Conservation (phyloP, 805 yeast species). For the Kazachstania bromeliacearum region DNA sequence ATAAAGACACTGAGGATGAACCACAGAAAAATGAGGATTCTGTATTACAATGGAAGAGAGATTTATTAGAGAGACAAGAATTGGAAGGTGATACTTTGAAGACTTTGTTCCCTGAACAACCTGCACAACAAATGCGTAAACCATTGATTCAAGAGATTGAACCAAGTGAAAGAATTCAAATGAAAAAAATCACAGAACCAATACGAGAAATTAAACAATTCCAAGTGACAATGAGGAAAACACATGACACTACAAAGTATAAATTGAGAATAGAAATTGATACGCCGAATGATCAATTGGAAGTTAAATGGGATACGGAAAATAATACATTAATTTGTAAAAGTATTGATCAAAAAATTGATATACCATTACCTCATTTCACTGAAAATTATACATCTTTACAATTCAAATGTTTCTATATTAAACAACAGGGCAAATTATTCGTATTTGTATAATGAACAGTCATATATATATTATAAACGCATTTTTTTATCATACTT, state of each 20-base stretch:
- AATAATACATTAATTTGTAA: background rate
- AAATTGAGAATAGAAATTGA: conserved; percentile 31
- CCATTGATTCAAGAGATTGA: conserved; percentile 50
- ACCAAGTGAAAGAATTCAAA: background rate
- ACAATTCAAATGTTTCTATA: too few species aligned
- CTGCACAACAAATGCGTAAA: conserved; percentile 11
- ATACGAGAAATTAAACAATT: conserved; percentile 17
- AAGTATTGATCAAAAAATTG: too few species aligned
- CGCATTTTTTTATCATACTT: too few species aligned
- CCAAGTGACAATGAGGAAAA: conserved; percentile 24
- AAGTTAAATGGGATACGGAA: background rate
- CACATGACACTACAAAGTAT: conserved; percentile 22
- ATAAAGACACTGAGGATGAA: conserved; percentile 35
- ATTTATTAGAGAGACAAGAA: conserved; percentile 25
- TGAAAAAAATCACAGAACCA: conserved; percentile 1
- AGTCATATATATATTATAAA: too few species aligned
- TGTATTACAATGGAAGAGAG: conserved; percentile 10
- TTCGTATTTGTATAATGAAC: too few species aligned
- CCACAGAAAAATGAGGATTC: conserved; percentile 30
- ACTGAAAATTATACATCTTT: too few species aligned
- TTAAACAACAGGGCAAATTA: too few species aligned
- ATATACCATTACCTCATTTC: too few species aligned
- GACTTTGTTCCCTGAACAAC: conserved; percentile 19
- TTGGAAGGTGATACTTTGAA: conserved; percentile 22
- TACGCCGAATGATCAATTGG: background rate